phyloP scores from a whole-genome alignment of 164 flowering plant species.

The Tetracentron sinense region DNA sequence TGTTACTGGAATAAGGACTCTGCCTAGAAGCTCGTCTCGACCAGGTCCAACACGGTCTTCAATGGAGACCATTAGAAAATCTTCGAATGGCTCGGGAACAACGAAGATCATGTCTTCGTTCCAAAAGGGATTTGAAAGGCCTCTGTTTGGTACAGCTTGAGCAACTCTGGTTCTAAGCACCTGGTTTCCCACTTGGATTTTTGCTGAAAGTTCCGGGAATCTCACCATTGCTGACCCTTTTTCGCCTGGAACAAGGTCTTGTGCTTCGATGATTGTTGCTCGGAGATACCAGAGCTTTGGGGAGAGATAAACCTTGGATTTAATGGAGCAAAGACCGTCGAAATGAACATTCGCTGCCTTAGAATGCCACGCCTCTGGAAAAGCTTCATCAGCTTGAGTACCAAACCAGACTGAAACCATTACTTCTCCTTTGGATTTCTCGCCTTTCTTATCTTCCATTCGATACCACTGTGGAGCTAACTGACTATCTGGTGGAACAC shows the following conservation, averaged over 20 bases:
- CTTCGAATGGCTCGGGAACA: slow-evolving; percentile 71
- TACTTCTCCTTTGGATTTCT: slow-evolving; percentile 42
- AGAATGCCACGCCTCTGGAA: slow-evolving; percentile 71
- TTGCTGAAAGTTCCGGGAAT: slow-evolving; percentile 48
- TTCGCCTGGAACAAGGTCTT: slow-evolving; percentile 42
- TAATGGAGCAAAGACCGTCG: slow-evolving; percentile 45
- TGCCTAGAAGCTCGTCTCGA: slow-evolving; percentile 46
- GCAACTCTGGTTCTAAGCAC: slow-evolving; percentile 43
- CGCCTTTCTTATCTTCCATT: slow-evolving; percentile 52
- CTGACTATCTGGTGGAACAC: slow-evolving; percentile 64
- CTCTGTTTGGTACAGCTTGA: slow-evolving; percentile 25
- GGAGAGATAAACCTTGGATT: slow-evolving; percentile 60
- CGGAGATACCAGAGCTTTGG: slow-evolving; percentile 69
- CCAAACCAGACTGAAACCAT: slow-evolving; percentile 69
- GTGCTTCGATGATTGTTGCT: slow-evolving; percentile 51
- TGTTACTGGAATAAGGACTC: slow-evolving; percentile 36
- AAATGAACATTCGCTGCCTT: slow-evolving; percentile 55
- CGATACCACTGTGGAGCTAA: slow-evolving; percentile 72
- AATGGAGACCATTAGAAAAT: slow-evolving; percentile 37
- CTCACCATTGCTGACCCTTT: slow-evolving; percentile 34
- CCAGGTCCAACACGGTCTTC: slow-evolving; percentile 47
- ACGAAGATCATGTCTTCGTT: slow-evolving; percentile 63
- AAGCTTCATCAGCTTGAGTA: slow-evolving; percentile 69
- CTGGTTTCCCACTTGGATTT: slow-evolving; percentile 54
- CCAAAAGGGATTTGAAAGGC: slow-evolving; percentile 50